Percentiles rank a stretch among this genome's conserved stretches.
phyloP scores from a whole-genome alignment of 2,329 filamentous ascomycete genomes.

The Ophidiomyces ophidiicola region DNA sequence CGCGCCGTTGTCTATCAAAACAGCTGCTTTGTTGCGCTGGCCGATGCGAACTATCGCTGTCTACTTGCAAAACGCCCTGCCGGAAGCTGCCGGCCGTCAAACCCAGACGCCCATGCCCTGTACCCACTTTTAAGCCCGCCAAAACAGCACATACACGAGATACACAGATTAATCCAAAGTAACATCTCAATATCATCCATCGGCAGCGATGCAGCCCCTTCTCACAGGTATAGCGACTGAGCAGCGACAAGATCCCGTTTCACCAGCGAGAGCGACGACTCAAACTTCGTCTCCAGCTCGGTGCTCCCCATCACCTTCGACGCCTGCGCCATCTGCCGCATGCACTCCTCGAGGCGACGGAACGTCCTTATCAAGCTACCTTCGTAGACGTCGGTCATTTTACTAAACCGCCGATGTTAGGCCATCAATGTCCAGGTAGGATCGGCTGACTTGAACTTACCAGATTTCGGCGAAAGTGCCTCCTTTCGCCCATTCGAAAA shows the following conservation, averaged over 20 bases:
- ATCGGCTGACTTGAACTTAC: conserved; percentile 44
- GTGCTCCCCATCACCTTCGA: conserved; percentile 97
- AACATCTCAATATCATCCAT: background rate
- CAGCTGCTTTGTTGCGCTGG: no score
- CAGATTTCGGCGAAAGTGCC: conserved; percentile 87
- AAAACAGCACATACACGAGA: background rate
- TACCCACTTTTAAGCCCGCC: no score
- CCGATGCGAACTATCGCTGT: no score
- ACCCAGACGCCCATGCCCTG: no score
- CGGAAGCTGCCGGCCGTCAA: no score
- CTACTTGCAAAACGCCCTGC: no score
- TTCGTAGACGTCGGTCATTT: conserved; percentile 99
- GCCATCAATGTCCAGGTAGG: no score
- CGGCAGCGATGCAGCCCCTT: background rate
- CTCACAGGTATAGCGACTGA: conserved; percentile 78
- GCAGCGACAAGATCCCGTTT: conserved; percentile 88
- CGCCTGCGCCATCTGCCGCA: conserved; percentile 90
- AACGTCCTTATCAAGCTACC: conserved; percentile 93
- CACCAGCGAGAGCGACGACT: conserved; percentile 71
- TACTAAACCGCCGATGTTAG: conserved; percentile 46
- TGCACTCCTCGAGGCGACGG: conserved; percentile 82
- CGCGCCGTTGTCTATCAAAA: no score
- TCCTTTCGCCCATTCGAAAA: conserved; percentile 81
- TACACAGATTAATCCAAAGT: background rate
- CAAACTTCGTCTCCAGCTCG: conserved; percentile 85